phyloP scores from a whole-genome alignment of 768 basidiomycete genomes.

The Punctularia strigosozonata region DNA sequence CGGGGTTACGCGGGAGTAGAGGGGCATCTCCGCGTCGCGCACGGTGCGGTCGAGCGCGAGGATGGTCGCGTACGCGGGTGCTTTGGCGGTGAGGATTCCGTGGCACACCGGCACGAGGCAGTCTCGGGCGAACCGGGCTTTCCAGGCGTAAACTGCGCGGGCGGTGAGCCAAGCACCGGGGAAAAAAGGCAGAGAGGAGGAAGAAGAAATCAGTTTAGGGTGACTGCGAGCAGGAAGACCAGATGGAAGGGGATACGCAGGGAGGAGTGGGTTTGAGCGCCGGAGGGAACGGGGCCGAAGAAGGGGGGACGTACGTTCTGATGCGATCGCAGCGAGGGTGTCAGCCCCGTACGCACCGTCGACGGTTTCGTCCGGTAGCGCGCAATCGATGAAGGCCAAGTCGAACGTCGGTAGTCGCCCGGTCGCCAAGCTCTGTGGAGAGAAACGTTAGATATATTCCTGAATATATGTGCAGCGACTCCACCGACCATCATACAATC shows the following conservation, averaged over 20 bases:
- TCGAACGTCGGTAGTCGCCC: conserved; percentile 60
- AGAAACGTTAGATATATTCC: too few relatives aligned
- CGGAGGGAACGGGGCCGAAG: too few relatives aligned
- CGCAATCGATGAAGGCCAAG: conserved; percentile 62
- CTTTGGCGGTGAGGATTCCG: conserved; percentile 52
- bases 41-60: conserved; percentile 46
- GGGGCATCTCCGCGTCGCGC: conserved; percentile 56
- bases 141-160: conserved; percentile 65
- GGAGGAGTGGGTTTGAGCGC: too few relatives aligned
- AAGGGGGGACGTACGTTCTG: too few relatives aligned
- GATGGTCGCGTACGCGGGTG: conserved; percentile 49
- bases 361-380: conserved; percentile 50
- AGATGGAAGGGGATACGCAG: too few relatives aligned
- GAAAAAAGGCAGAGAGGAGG: too few relatives aligned
- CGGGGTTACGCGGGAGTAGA: conserved; percentile 40
- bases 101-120: conserved; percentile 60
- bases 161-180: too few relatives aligned
- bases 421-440: conserved; percentile 58
- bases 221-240: too few relatives aligned
- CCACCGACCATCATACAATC: conserved; percentile 59
- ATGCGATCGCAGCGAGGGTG: too few relatives aligned
- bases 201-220: too few relatives aligned
- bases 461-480: too few relatives aligned
- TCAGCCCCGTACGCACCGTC: too few relatives aligned
- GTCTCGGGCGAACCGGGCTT: conserved; percentile 54